Evolutionary conservation across 2,329 filamentous ascomycete species (phyloP).

Genomic region (Cucurbitaria berberidis): DNA sequence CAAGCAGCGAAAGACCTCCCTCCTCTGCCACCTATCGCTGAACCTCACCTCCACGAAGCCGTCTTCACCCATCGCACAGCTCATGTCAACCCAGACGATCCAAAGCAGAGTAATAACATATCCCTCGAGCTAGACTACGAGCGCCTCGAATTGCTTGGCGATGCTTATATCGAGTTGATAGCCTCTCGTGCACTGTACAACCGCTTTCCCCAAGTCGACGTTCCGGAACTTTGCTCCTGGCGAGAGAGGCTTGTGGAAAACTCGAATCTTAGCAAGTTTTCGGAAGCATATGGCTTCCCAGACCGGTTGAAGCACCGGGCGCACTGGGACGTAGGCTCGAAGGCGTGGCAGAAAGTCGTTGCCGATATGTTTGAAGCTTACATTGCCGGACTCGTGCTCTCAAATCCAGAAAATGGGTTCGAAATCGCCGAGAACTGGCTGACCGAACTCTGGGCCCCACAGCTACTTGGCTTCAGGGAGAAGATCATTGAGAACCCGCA

Average conservation of each 20-base stretch:
- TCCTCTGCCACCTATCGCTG: constrained; percentile 65
- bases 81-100: constrained; percentile 26
- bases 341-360: constrained; percentile 68
- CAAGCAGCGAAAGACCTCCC: constrained; percentile 54
- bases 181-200: constrained; percentile 76
- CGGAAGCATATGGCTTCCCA: constrained; percentile 73
- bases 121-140: constrained; percentile 66
- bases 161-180: constrained; percentile 81
- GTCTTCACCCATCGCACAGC: constrained; percentile 68
- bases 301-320: constrained; percentile 63
- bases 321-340: constrained; percentile 36
- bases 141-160: constrained; percentile 84
- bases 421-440: constrained; percentile 72
- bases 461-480: constrained; percentile 38
- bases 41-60: constrained; percentile 65
- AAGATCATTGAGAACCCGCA: constrained; percentile 44
- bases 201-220: constrained; percentile 68
- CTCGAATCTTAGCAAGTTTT: constrained; percentile 73
- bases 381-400: constrained; percentile 76
- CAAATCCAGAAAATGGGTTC: constrained; percentile 69
- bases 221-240: constrained; percentile 75
- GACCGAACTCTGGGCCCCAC: constrained; percentile 70
- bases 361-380: constrained; percentile 94
- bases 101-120: constrained; percentile 20
- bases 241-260: constrained; percentile 85